Conservation (phyloP, 2,329 filamentous ascomycete genomes). For the Ophiocordyceps camponoti-saundersi region DNA sequence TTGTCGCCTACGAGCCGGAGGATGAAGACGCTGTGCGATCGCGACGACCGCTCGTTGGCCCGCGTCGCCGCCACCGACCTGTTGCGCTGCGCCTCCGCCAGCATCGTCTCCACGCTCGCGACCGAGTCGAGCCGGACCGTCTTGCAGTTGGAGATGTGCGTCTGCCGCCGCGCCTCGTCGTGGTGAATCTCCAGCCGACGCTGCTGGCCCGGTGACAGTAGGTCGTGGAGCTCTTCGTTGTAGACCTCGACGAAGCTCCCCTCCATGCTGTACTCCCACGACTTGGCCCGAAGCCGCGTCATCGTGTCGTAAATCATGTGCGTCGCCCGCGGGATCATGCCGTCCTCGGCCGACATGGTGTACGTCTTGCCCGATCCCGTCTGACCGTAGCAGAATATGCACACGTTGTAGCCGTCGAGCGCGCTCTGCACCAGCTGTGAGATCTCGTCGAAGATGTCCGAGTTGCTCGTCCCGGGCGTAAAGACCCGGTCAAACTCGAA, state of each 20-base stretch:
- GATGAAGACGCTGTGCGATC: conserved; percentile 93
- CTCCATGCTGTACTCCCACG: conserved; percentile 88
- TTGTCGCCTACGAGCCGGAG: conserved; percentile 64
- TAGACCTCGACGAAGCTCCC: conserved; percentile 96
- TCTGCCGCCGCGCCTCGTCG: conserved; percentile 67
- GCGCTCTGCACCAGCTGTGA: conserved; percentile 93
- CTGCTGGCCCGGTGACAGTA: conserved; percentile 37
- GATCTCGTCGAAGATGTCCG: conserved; percentile 87
- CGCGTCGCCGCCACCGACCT: conserved; percentile 92
- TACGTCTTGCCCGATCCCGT: conserved; percentile 94
- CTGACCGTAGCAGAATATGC: conserved; percentile 97
- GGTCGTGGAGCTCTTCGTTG: conserved; percentile 89
- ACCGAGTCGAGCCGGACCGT: conserved; percentile 64
- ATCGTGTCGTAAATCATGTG: conserved; percentile 88
- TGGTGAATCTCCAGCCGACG: conserved; percentile 77
- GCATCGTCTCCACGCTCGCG: conserved; percentile 60
- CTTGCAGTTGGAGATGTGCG: conserved; percentile 64
- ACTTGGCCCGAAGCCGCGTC: conserved; percentile 68
- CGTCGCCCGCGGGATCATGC: conserved; percentile 90
- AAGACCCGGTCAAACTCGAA: conserved; percentile 95
- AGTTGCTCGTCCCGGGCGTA: conserved; percentile 57
- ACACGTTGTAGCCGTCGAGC: conserved; percentile 94
- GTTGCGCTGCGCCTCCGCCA: conserved; percentile 68
- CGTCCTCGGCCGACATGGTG: conserved; percentile 82
- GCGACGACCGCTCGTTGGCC: conserved; percentile 84